phyloP scores from a whole-genome alignment of 176 grass and related monocot species.

The Oryza longistaminata region DNA sequence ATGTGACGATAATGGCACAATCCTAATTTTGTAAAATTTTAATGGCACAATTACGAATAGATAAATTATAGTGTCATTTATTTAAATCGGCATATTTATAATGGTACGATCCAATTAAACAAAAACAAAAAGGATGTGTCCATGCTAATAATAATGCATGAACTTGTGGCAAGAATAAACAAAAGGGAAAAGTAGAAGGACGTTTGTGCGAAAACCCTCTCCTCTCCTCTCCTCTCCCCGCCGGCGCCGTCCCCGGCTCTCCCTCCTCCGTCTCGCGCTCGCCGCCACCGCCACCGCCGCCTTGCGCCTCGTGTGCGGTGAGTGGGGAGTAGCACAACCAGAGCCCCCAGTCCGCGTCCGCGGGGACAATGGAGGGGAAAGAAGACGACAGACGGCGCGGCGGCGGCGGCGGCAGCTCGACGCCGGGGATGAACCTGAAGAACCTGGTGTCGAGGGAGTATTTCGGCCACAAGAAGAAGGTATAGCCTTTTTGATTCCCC shows the following conservation, averaged over 20 bases:
- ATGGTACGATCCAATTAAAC: no score
- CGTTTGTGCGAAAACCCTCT: background rate
- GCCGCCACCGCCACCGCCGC: background rate
- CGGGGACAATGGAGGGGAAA: background rate
- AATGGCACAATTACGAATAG: no score
- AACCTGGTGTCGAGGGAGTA: conserved; percentile 73
- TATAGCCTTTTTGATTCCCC: conserved; percentile 15
- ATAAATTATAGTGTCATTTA: no score
- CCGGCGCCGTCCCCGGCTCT: background rate
- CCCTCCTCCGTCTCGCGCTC: no score
- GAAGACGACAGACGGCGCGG: background rate
- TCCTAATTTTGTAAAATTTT: no score
- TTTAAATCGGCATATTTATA: no score
- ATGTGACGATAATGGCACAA: no score
- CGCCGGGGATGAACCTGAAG: conserved; percentile 55
- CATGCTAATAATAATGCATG: no score
- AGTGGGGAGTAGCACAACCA: background rate
- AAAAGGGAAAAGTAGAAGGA: no score
- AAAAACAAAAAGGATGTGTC: no score
- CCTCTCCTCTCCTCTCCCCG: background rate
- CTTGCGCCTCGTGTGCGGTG: background rate
- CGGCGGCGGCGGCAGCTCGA: background rate
- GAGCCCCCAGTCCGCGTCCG: background rate
- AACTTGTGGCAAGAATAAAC: no score
- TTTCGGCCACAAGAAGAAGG: conserved; percentile 97